Evolutionary conservation across 805 yeast species (phyloP).

Genomic region (Yueomyces sp.): DNA sequence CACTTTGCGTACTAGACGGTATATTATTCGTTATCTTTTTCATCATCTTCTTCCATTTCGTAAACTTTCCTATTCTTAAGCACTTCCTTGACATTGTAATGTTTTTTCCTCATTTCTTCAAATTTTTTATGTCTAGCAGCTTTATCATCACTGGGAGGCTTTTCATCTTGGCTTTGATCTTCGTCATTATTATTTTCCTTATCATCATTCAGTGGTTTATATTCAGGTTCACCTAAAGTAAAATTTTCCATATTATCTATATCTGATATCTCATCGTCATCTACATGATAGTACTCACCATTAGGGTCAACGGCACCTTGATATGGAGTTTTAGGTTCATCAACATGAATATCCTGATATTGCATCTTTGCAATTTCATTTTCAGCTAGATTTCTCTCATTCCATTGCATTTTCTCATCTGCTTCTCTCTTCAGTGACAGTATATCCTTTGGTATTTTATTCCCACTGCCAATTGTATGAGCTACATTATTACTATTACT

Average conservation of each 20-base stretch:
- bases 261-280: slow-evolving; percentile 47
- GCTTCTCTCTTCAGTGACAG: slow-evolving; percentile 20
- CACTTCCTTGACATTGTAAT: slow-evolving; percentile 49
- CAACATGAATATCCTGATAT: slow-evolving; percentile 39
- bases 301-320: slow-evolving; percentile 78
- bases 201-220: slow-evolving; percentile 25
- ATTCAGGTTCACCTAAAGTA: slow-evolving; percentile 44
- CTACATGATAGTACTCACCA: slow-evolving; percentile 66
- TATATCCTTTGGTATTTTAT: slow-evolving; percentile 20
- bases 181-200: slow-evolving; percentile 28
- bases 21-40: slow-evolving; percentile 10
- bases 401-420: slow-evolving; percentile 61
- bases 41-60: slow-evolving; percentile 20
- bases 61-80: slow-evolving; percentile 17
- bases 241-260: slow-evolving; percentile 35
- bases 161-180: slow-evolving; percentile 21
- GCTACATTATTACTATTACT: slow-evolving; percentile 10
- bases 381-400: slow-evolving; percentile 58
- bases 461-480: neutral
- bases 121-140: slow-evolving; percentile 55
- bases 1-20: no score
- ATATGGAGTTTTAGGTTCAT: slow-evolving; percentile 92
- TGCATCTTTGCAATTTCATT: slow-evolving; percentile 59
- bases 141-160: slow-evolving; percentile 28
- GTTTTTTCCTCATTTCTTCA: slow-evolving; percentile 68